phyloP scores from a whole-genome alignment of 1,139 yeast species.

The Pichia sp. region DNA sequence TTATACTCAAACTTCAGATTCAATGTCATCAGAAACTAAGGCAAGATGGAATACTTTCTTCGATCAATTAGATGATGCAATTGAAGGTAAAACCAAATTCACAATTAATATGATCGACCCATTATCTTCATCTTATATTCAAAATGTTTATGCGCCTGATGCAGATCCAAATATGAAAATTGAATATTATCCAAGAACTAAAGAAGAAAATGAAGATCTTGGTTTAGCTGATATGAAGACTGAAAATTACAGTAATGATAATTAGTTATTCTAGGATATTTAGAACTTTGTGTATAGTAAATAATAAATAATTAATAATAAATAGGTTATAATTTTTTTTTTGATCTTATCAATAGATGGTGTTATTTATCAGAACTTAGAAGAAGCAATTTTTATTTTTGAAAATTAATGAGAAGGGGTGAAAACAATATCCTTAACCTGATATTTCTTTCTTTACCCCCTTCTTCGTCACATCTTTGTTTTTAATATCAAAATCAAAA shows the following conservation, averaged over 20 bases:
- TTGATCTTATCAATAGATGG: no score
- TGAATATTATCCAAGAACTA: slow-evolving; percentile 85
- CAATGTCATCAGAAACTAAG: slow-evolving; percentile 76
- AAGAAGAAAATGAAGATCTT: slow-evolving; percentile 82
- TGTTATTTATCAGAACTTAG: no score
- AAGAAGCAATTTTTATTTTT: no score
- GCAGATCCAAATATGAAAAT: slow-evolving; percentile 90
- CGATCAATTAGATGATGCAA: slow-evolving; percentile 68
- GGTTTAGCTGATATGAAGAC: slow-evolving; percentile 76
- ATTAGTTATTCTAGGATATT: background rate
- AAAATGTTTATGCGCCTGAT: slow-evolving; percentile 97
- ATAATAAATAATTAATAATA: background rate
- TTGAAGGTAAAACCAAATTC: slow-evolving; percentile 75
- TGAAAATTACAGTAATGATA: slow-evolving; percentile 8
- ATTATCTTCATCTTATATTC: slow-evolving; percentile 88
- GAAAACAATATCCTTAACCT: no score
- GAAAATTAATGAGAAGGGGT: no score
- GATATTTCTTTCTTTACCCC: no score
- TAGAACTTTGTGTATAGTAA: background rate
- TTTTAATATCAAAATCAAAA: no score
- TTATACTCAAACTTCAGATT: slow-evolving; percentile 80
- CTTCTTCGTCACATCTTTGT: no score
- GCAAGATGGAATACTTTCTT: slow-evolving; percentile 79
- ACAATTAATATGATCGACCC: slow-evolving; percentile 92
- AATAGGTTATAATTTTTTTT: no score